Percentiles rank a stretch among this genome's conserved stretches.
Conservation (phyloP, 192 early-diverging fungal genomes). For the Gorgonomyces haynaldii region DNA sequence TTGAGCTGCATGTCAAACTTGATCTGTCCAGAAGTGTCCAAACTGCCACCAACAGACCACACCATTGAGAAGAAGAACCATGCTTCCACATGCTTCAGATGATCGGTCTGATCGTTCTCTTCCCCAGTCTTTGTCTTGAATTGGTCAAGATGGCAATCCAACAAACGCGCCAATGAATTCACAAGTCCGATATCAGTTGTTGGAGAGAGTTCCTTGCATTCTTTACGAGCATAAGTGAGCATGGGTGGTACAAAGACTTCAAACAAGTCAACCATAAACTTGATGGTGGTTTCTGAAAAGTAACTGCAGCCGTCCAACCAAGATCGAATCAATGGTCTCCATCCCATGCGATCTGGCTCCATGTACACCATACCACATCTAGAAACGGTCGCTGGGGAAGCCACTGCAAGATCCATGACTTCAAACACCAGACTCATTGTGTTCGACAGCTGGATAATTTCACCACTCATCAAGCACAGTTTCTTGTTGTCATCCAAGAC, state of each 20-base stretch:
- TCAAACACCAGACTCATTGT: constrained; percentile 57
- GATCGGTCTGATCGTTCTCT: constrained; percentile 5
- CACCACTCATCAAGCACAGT: constrained; percentile 47
- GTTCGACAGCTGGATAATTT: constrained; percentile 54
- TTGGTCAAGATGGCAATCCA: constrained; percentile 36
- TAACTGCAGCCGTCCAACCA: constrained; percentile 37
- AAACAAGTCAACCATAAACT: constrained; percentile 30
- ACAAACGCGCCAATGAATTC: constrained; percentile 36
- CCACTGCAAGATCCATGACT: constrained; percentile 57
- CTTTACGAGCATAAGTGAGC: constrained; percentile 26
- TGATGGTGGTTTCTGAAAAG: constrained; percentile 12
- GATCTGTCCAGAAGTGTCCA: constrained; percentile 33
- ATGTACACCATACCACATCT: constrained; percentile 55
- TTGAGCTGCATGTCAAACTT: constrained; percentile 36
- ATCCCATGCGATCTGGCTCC: constrained; percentile 47
- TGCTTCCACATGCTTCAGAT: constrained; percentile 20
- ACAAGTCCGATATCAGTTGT: constrained; percentile 51
- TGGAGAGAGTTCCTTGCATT: constrained; percentile 48
- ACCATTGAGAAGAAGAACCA: constrained; percentile 38
- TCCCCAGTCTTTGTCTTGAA: constrained; percentile 20
- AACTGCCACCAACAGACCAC: constrained; percentile 47
- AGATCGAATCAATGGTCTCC: constrained; percentile 37
- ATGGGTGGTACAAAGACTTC: constrained; percentile 26
- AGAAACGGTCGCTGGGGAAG: constrained; percentile 53
- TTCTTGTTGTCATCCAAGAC: constrained; percentile 57